Conservation (phyloP, 2,329 filamentous ascomycete genomes). For the Colletotrichum lentis region DNA sequence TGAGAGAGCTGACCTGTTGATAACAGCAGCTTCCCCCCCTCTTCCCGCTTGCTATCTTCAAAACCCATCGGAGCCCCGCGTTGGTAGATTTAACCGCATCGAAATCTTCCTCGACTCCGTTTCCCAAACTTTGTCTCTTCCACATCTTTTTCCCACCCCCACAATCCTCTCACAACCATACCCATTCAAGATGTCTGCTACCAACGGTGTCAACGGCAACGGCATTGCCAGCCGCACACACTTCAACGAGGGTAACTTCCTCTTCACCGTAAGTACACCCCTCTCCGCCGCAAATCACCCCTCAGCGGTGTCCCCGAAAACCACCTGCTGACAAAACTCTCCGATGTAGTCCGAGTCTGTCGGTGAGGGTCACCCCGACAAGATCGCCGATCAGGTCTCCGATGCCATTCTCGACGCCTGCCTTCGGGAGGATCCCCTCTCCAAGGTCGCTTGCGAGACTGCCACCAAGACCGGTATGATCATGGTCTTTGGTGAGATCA, state of each 20-base stretch:
- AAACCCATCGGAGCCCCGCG: slow-evolving; percentile 45
- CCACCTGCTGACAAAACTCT: slow-evolving; percentile 37
- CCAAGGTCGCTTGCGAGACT: slow-evolving; percentile 99
- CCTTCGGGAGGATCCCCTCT: slow-evolving; percentile 90
- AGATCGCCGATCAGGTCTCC: slow-evolving; percentile 98
- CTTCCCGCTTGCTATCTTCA: slow-evolving; percentile 36
- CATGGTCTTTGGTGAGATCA: slow-evolving; percentile 99
- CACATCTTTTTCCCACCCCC: slow-evolving; percentile 37
- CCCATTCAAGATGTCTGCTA: slow-evolving; percentile 64
- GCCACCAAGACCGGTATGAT: slow-evolving; percentile 99
- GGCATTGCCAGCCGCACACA: slow-evolving; percentile 52
- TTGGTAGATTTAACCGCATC: slow-evolving; percentile 31
- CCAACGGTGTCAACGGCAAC: slow-evolving; percentile 58
- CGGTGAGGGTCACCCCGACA: slow-evolving; percentile 91
- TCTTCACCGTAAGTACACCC: slow-evolving; percentile 73
- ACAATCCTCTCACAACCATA: slow-evolving; percentile 37
- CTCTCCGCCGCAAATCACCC: background rate
- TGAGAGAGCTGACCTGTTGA: slow-evolving; percentile 19
- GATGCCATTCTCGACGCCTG: slow-evolving; percentile 99
- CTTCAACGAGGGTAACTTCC: slow-evolving; percentile 75
- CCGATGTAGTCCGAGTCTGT: slow-evolving; percentile 78
- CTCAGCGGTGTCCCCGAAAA: slow-evolving; percentile 2
- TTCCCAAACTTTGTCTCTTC: slow-evolving; percentile 42
- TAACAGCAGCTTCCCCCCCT: slow-evolving; percentile 17
- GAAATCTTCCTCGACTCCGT: slow-evolving; percentile 43